phyloP scores from a whole-genome alignment of 1,284 basidiomycete genomes.

The Clitocybe nebularis region DNA sequence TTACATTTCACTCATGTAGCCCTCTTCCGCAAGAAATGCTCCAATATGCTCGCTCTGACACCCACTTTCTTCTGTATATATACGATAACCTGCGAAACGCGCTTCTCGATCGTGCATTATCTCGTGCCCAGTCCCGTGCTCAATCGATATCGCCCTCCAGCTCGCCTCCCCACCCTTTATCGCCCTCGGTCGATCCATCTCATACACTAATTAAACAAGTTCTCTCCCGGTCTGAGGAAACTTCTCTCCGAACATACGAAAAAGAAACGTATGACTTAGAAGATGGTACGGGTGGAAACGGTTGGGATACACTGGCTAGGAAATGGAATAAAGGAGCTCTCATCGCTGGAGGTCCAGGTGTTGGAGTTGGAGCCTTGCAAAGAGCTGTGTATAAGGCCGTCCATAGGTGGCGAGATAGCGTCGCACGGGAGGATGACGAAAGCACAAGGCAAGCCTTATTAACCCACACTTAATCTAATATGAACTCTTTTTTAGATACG shows the following conservation, averaged over 20 bases:
- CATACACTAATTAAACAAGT: conserved; percentile 50
- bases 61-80: conserved; percentile 90
- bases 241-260: conserved; percentile 66
- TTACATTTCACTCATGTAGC: conserved; percentile 30
- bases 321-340: conserved; percentile 72
- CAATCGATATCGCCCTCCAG: conserved; percentile 29
- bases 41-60: conserved; percentile 91
- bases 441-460: conserved; percentile 59
- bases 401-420: conserved; percentile 82
- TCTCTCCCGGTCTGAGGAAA: conserved; percentile 66
- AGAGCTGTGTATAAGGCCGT: conserved; percentile 68
- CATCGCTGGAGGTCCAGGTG: conserved; percentile 34
- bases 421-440: conserved; percentile 87
- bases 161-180: conserved; percentile 24
- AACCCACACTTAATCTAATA: conserved; percentile 11
- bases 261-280: conserved; percentile 67
- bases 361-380: conserved; percentile 36
- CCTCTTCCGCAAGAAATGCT: conserved; percentile 90
- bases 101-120: conserved; percentile 63
- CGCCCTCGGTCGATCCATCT: conserved; percentile 17
- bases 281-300: conserved; percentile 60
- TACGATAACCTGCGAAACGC: conserved; percentile 92
- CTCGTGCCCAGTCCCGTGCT: conserved; percentile 37
- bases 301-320: conserved; percentile 75
- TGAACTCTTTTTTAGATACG: conserved; percentile 43